phyloP scores from a whole-genome alignment of 164 flowering plant genomes.

The Umbilicus rupestris region DNA sequence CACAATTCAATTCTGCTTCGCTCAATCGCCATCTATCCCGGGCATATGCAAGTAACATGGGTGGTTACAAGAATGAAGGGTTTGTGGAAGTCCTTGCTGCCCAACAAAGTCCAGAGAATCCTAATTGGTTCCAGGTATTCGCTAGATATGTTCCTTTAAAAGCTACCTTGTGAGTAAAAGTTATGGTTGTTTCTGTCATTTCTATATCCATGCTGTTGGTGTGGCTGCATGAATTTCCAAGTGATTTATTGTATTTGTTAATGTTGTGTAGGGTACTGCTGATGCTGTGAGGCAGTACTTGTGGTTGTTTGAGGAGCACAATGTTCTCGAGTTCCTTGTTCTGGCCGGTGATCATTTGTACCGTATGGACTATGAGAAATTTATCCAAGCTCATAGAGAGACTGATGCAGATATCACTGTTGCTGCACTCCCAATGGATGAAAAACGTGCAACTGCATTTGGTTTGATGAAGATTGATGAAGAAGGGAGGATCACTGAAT shows the following conservation, averaged over 20 bases:
- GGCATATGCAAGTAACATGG: slow-evolving; percentile 42
- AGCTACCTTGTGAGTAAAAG: neutral
- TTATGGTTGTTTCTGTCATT: neutral
- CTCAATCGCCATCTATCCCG: slow-evolving; percentile 75
- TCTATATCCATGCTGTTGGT: neutral
- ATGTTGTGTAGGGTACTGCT: slow-evolving; percentile 49
- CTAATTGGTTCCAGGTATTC: slow-evolving; percentile 65
- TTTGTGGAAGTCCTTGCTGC: slow-evolving; percentile 78
- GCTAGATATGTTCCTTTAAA: neutral
- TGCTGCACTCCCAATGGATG: slow-evolving; percentile 25
- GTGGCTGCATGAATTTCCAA: neutral
- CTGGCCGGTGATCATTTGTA: slow-evolving; percentile 94
- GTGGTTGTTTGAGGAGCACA: slow-evolving; percentile 67
- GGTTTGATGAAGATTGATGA: slow-evolving; percentile 38
- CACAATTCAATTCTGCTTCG: slow-evolving; percentile 85
- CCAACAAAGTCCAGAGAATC: slow-evolving; percentile 59
- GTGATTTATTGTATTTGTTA: neutral
- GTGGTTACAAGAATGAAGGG: slow-evolving; percentile 46
- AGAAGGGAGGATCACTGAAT: slow-evolving; percentile 27
- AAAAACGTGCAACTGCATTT: slow-evolving; percentile 30
- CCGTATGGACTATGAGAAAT: slow-evolving; percentile 66
- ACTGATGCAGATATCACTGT: slow-evolving; percentile 57
- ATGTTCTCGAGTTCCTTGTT: slow-evolving; percentile 47
- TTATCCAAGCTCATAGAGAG: slow-evolving; percentile 44
- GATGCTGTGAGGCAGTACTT: slow-evolving; percentile 80